phyloP scores from a whole-genome alignment of 2,329 filamentous ascomycete species.

The Aspergillus bombycis region DNA sequence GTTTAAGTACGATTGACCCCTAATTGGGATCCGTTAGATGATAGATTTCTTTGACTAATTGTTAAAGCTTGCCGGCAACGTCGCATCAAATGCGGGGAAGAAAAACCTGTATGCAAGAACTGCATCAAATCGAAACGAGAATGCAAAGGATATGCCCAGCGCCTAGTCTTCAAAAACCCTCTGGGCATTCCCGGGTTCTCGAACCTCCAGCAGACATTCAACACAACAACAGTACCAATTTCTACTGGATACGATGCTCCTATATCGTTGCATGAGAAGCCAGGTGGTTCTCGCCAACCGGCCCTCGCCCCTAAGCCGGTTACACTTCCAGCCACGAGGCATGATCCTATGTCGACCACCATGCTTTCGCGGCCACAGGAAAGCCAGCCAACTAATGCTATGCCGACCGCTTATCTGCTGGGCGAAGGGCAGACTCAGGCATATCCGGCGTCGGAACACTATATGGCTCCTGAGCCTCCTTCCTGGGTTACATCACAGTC shows the following conservation, averaged over 20 bases:
- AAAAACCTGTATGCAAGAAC: constrained; percentile 55
- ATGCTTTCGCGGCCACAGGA: constrained; percentile 1
- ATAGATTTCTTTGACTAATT: constrained; percentile 18
- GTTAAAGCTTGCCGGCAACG: constrained; percentile 80
- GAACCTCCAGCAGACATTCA: constrained; percentile 23
- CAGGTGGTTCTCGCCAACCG: constrained; percentile 36
- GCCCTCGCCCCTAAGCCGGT: constrained; percentile 38
- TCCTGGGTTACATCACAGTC: background rate
- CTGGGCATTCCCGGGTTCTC: constrained; percentile 37
- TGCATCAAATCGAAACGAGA: constrained; percentile 51
- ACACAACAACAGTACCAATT: constrained; percentile 20
- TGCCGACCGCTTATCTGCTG: constrained; percentile 24
- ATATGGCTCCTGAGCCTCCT: background rate
- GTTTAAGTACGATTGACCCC: constrained; percentile 67
- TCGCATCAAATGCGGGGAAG: constrained; percentile 96
- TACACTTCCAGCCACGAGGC: constrained; percentile 15
- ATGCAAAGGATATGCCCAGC: constrained; percentile 48
- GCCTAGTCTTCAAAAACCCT: constrained; percentile 46
- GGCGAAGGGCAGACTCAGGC: constrained; percentile 1
- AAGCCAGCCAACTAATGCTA: constrained; percentile 9
- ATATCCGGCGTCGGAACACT: background rate
- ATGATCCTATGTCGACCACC: constrained; percentile 15
- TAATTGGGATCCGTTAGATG: constrained; percentile 23
- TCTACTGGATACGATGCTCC: constrained; percentile 26
- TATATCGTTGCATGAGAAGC: constrained; percentile 29